Conservation (phyloP, 306 rosid genomes). For the barrel medic (Medicago truncatula) region DNA sequence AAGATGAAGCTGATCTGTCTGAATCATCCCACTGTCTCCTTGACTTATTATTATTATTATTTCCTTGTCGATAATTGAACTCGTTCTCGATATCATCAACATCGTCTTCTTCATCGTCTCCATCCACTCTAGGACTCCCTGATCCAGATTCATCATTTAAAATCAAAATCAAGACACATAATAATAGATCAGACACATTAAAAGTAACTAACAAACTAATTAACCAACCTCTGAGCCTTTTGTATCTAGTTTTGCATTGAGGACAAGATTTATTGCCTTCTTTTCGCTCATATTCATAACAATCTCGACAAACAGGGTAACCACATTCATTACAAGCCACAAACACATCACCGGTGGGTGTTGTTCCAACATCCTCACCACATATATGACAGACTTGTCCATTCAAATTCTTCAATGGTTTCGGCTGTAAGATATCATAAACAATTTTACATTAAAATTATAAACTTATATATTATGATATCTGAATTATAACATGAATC, state of each 20-base stretch:
- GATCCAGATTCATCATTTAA: constrained; percentile 38
- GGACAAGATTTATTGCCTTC: constrained; percentile 96
- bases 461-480: background rate
- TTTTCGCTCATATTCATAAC: constrained; percentile 92
- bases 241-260: constrained; percentile 96
- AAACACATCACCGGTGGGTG: constrained; percentile 82
- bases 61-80: constrained; percentile 66
- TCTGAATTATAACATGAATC: background rate
- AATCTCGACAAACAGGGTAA: constrained; percentile 92
- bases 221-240: constrained; percentile 84
- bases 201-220: background rate
- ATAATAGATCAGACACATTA: background rate
- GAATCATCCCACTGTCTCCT: constrained; percentile 86
- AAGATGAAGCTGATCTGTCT: constrained; percentile 76
- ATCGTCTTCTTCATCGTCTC: constrained; percentile 94
- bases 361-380: constrained; percentile 79
- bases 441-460: background rate
- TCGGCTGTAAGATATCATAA: constrained; percentile 52
- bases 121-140: constrained; percentile 98
- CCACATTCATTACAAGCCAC: constrained; percentile 99
- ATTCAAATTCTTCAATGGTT: constrained; percentile 78
- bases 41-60: constrained; percentile 49
- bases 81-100: constrained; percentile 92
- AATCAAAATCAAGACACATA: constrained; percentile 2
- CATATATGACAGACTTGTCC: constrained; percentile 95